phyloP scores from a whole-genome alignment of 352 stramenopile species.

The Globisporangium acanthophoron region DNA sequence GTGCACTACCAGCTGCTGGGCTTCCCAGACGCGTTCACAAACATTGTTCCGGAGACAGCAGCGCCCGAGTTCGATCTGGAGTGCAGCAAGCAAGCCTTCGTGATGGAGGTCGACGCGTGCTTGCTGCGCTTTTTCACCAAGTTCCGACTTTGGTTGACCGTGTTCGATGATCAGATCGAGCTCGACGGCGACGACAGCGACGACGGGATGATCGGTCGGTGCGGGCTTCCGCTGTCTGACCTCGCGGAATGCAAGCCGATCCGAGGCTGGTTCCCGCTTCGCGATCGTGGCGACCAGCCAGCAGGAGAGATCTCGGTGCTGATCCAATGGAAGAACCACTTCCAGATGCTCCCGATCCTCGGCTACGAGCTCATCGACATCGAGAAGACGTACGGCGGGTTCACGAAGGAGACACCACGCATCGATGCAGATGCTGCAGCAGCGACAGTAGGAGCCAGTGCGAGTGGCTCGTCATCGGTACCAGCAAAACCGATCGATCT shows the following conservation, averaged over 20 bases:
- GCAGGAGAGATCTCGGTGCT: slow-evolving; percentile 66
- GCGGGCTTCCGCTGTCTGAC: slow-evolving; percentile 53
- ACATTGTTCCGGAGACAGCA: slow-evolving; percentile 59
- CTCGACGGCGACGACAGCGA: slow-evolving; percentile 23
- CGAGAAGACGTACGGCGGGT: slow-evolving; percentile 21
- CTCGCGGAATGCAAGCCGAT: slow-evolving; percentile 68
- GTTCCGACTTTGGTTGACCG: slow-evolving; percentile 74
- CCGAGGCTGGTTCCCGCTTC: slow-evolving; percentile 66
- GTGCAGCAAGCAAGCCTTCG: slow-evolving; percentile 55
- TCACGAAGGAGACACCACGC: not conserved
- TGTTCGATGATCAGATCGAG: slow-evolving; percentile 79
- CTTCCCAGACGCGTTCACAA: slow-evolving; percentile 87
- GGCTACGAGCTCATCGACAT: slow-evolving; percentile 71
- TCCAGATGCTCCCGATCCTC: slow-evolving; percentile 57
- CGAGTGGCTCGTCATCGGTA: not conserved
- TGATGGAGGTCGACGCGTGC: slow-evolving; percentile 63
- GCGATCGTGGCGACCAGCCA: slow-evolving; percentile 43
- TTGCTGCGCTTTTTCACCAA: slow-evolving; percentile 81
- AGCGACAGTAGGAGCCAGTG: not conserved
- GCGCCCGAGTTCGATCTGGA: slow-evolving; percentile 75
- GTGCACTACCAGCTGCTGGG: slow-evolving; percentile 89
- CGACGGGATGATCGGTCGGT: slow-evolving; percentile 72
- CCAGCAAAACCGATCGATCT: slow-evolving; percentile 19
- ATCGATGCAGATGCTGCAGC: not conserved
- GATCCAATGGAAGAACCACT: slow-evolving; percentile 74